Conservation (phyloP, 1,284 basidiomycete species). For the Meira nashicola region DNA sequence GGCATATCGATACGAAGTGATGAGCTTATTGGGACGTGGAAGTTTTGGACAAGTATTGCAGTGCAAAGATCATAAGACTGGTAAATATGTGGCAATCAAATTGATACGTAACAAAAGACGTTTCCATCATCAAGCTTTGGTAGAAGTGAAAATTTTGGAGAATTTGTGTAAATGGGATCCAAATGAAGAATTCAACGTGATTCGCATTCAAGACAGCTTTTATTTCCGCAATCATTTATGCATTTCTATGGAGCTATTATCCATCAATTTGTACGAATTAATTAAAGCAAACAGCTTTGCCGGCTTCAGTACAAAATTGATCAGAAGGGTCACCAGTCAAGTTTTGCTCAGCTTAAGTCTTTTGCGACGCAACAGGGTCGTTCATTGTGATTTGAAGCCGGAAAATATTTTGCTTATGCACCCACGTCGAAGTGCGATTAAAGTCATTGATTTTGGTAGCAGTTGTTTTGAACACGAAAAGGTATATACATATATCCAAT, state of each 20-base stretch:
- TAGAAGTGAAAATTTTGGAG: constrained; percentile 97
- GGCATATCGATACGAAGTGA: constrained; percentile 89
- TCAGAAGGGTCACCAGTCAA: constrained; percentile 92
- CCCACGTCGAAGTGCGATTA: constrained; percentile 91
- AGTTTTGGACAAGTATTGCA: constrained; percentile 97
- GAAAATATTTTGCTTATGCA: constrained; percentile 96
- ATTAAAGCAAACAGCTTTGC: constrained; percentile 98
- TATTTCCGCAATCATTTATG: constrained; percentile 96
- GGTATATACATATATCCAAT: constrained; percentile 96
- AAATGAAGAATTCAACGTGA: constrained; percentile 92
- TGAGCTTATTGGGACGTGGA: constrained; percentile 89
- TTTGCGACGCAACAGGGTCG: constrained; percentile 93
- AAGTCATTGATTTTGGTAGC: constrained; percentile 98
- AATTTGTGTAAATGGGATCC: constrained; percentile 95
- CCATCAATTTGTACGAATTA: constrained; percentile 97
- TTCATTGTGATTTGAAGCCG: constrained; percentile 99
- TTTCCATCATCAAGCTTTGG: constrained; percentile 95
- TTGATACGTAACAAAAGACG: constrained; percentile 99
- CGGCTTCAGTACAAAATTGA: constrained; percentile 89
- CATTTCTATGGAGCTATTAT: constrained; percentile 95
- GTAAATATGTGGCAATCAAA: constrained; percentile 93
- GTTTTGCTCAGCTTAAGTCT: constrained; percentile 85
- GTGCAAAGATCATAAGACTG: constrained; percentile 94
- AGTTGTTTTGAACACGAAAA: constrained; percentile 99
- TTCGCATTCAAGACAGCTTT: constrained; percentile 98